Evolutionary conservation across 2,329 filamentous ascomycete species (phyloP), one percentile per base, ranked within the genome.

Genomic region (Claviceps sorghi): DNA sequence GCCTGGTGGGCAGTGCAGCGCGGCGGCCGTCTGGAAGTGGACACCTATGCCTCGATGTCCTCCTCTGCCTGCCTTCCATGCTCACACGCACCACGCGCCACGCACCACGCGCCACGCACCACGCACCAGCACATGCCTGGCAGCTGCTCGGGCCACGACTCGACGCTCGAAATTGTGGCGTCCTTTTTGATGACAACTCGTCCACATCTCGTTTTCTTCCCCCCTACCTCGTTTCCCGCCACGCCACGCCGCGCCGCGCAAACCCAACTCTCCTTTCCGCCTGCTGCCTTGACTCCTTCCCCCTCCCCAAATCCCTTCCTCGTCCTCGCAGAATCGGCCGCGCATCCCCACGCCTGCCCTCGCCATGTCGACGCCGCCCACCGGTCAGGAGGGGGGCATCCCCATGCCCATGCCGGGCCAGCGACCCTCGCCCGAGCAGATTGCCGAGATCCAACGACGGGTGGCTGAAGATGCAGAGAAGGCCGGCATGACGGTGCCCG

Each of bases 391-490:
- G 57, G 56, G 55, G 56, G 60, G 61, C 62, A 60, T 50, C 56
- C 61, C 51, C 60, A 61, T 50, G 57, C 61, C 51, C 52, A 57
- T 55, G 51, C 53, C 53, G 58, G 59, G 57, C 8, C 71, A 72
- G 58, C 73, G 69, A 66, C 88, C 88, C 36, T 81, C 83, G 21
- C 89, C 86, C 48, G 85, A 95, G 71, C 89, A 96, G 72, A 86
- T 95, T 57, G 79, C 80, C 53, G 77, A 78, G 52, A 93, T 96
- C 77, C 87, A 94, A 67, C 80, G 82, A 60, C 85, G 93, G 68
- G 72, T 96, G 45, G 84, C 84, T 48, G 78, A 80, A 49, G 90
- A 96, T 69, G 91, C 91, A 48, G 76, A 86, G 62, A 89, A 86
- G 70, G 80, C 83, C 57, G 90, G 90, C 65, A 82, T 97, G 78